A percentile compares a stretch with the other conserved stretches of the same genome.
phyloP scores from a whole-genome alignment of 441 rosid genomes.

The Populus trichocarpa region DNA sequence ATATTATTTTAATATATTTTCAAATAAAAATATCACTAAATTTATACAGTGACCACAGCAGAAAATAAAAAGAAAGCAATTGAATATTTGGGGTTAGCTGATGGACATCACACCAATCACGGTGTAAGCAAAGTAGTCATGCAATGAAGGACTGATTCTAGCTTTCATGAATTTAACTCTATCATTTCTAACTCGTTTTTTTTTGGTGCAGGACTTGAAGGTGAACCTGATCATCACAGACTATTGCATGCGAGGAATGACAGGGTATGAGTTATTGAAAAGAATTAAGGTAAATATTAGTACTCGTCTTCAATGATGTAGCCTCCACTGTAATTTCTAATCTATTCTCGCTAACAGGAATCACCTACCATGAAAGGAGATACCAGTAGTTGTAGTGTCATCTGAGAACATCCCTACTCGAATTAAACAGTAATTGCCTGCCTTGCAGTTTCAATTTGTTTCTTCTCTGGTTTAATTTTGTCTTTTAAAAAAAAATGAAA shows the following conservation, averaged over 20 bases:
- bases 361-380: constrained; percentile 44
- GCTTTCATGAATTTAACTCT: neutral
- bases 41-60: constrained; percentile 34
- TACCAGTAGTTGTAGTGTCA: constrained; percentile 59
- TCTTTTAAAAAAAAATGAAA: neutral
- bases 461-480: neutral
- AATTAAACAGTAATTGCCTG: constrained; percentile 21
- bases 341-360: constrained; percentile 21
- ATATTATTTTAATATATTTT: too few relatives aligned
- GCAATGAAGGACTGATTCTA: neutral
- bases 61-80: constrained; percentile 60
- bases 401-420: constrained; percentile 59
- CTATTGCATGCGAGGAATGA: constrained; percentile 81
- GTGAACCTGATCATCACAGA: constrained; percentile 69
- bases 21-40: too few relatives aligned
- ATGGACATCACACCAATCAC: neutral
- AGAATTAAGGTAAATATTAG: constrained; percentile 29
- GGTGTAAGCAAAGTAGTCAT: neutral
- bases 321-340: neutral
- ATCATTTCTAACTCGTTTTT: neutral
- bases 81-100: constrained; percentile 49
- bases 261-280: constrained; percentile 66
- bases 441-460: neutral
- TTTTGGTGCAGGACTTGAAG: constrained; percentile 32
- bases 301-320: neutral